phyloP scores from a whole-genome alignment of 257 asterid species.

The Haberlea rhodopensis region DNA sequence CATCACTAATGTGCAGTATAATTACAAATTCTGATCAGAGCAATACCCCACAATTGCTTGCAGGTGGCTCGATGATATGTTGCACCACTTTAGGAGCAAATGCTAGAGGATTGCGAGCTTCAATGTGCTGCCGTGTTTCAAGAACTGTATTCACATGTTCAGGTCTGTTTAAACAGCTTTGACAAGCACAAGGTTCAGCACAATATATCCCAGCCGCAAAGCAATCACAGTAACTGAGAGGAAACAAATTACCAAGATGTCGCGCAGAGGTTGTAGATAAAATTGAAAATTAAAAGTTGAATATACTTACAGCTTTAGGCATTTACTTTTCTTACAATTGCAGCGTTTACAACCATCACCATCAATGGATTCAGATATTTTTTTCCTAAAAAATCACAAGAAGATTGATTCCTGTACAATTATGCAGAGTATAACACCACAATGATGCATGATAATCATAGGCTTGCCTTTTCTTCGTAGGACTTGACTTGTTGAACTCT shows the following conservation, averaged over 20 bases:
- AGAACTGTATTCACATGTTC: slow-evolving; percentile 60
- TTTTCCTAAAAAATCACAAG: slow-evolving; percentile 46
- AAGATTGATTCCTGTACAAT: slow-evolving; percentile 21
- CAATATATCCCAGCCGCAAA: slow-evolving; percentile 78
- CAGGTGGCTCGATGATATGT: slow-evolving; percentile 31
- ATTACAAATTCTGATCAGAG: slow-evolving; percentile 18
- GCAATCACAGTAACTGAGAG: slow-evolving; percentile 77
- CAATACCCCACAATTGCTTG: slow-evolving; percentile 45
- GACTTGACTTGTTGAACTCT: slow-evolving; percentile 43
- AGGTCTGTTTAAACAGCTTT: slow-evolving; percentile 67
- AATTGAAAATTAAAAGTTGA: slow-evolving; percentile 5
- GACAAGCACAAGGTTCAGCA: slow-evolving; percentile 68
- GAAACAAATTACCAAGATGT: slow-evolving; percentile 26
- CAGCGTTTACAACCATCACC: slow-evolving; percentile 64
- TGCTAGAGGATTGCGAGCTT: slow-evolving; percentile 72
- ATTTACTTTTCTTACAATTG: slow-evolving; percentile 73
- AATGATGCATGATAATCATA: slow-evolving; percentile 12
- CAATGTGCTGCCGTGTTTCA: slow-evolving; percentile 51
- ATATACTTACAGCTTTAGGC: slow-evolving; percentile 75
- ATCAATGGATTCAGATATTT: slow-evolving; percentile 36
- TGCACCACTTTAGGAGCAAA: slow-evolving; percentile 64
- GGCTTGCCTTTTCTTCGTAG: slow-evolving; percentile 62
- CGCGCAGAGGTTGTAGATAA: slow-evolving; percentile 19
- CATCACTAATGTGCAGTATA: slow-evolving; percentile 4
- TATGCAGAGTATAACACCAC: slow-evolving; percentile 12